Conservation (phyloP, 495 filamentous ascomycete species). For the Hapsidospora chrysogenum region DNA sequence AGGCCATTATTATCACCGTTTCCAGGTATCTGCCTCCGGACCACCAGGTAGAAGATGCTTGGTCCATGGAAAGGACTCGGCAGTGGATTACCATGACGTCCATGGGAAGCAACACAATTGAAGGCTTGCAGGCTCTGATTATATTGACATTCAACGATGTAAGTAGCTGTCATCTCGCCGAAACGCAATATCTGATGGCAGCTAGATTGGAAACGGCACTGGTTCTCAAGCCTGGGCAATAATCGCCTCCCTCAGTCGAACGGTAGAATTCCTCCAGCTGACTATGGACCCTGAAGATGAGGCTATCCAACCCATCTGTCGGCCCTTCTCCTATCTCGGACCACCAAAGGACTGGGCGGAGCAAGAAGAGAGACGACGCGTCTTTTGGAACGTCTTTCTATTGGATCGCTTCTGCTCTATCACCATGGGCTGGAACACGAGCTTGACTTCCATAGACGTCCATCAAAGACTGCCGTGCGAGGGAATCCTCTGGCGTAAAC, state of each 20-base stretch:
- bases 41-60: constrained; percentile 7
- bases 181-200: neutral
- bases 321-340: constrained; percentile 8
- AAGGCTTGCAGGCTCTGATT: constrained; percentile 20
- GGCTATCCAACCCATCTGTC: constrained; percentile 7
- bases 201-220: constrained; percentile 14
- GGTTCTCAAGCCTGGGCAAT: constrained; percentile 16
- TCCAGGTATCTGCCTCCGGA: constrained; percentile 8
- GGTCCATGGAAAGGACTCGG: constrained; percentile 8
- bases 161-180: neutral
- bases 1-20: constrained; percentile 13
- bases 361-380: constrained; percentile 16
- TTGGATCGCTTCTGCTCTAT: constrained; percentile 19
- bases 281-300: constrained; percentile 14
- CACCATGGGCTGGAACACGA: constrained; percentile 20
- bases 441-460: constrained; percentile 20
- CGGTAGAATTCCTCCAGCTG: constrained; percentile 20
- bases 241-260: constrained; percentile 19
- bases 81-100: constrained; percentile 13
- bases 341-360: constrained; percentile 16
- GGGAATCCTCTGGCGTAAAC: constrained; percentile 15
- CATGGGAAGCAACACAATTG: constrained; percentile 18
- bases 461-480: constrained; percentile 22
- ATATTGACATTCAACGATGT: constrained; percentile 18
- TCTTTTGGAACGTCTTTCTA: constrained; percentile 26